Conservation (phyloP, 2,329 filamentous ascomycete species). For the Niveomyces coronatus region DNA sequence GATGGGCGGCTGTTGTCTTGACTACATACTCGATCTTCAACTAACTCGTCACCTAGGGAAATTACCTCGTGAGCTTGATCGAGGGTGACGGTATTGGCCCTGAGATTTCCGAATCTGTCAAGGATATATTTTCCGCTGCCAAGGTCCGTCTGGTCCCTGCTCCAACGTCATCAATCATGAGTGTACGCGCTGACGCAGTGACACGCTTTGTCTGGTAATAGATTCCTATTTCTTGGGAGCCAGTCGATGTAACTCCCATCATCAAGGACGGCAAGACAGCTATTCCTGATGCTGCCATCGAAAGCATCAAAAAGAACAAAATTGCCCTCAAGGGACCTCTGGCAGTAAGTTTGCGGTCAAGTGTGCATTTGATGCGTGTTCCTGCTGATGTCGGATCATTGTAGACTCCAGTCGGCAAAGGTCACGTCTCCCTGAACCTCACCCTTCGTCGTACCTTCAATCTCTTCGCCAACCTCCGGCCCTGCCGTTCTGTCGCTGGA, state of each 20-base stretch:
- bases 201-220: constrained; percentile 24
- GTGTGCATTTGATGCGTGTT: too few relatives aligned
- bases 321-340: constrained; percentile 97
- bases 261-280: constrained; percentile 92
- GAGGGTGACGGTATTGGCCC: constrained; percentile 98
- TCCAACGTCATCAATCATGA: not conserved
- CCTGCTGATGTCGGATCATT: too few relatives aligned
- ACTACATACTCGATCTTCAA: constrained; percentile 10
- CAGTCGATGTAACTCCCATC: constrained; percentile 88
- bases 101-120: constrained; percentile 94
- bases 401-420: constrained; percentile 92
- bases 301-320: constrained; percentile 90
- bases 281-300: constrained; percentile 86
- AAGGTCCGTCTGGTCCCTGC: constrained; percentile 48
- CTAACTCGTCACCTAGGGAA: constrained; percentile 50
- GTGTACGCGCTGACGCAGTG: constrained; percentile 13
- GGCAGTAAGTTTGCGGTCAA: constrained; percentile 55
- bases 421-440: constrained; percentile 96
- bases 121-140: constrained; percentile 95
- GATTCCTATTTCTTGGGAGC: constrained; percentile 93
- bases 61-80: constrained; percentile 92
- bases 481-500: constrained; percentile 91
- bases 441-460: constrained; percentile 99
- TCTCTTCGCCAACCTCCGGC: constrained; percentile 97
- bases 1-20: not conserved